Percentiles rank a stretch among this genome's conserved stretches.
These are phyloP conservation scores for Podospora sp. DNA, from an alignment of 495 filamentous ascomycete species.

Conservation along the genomic window DNA sequence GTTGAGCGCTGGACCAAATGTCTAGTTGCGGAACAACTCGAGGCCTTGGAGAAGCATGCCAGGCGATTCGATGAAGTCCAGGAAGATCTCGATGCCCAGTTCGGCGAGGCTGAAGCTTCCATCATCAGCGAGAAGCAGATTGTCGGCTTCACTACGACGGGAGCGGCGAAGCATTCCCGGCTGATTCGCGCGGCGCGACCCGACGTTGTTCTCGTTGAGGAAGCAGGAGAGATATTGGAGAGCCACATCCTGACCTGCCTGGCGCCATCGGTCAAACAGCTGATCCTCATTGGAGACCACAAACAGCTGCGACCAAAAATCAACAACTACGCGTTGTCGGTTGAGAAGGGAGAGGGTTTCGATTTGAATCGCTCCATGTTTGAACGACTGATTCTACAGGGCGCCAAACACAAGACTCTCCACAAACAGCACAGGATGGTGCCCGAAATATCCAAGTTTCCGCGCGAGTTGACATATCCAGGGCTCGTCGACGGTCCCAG, in stretches of 20 bases:
- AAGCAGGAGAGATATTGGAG: constrained; percentile 80
- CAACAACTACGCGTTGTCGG: constrained; percentile 63
- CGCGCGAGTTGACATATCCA: constrained; percentile 65
- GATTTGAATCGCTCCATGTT: constrained; percentile 74
- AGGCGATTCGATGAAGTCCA: constrained; percentile 49
- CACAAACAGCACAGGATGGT: constrained; percentile 70
- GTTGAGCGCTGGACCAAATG: constrained; percentile 51
- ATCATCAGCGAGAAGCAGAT: constrained; percentile 61
- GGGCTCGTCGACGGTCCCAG: constrained; percentile 59
- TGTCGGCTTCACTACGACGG: constrained; percentile 77
- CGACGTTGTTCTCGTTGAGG: constrained; percentile 68
- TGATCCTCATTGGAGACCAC: constrained; percentile 78
- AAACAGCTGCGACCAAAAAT: constrained; percentile 74
- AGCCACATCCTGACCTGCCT: constrained; percentile 68
- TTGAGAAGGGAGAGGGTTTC: constrained; percentile 69
- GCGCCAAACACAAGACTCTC: constrained; percentile 58
- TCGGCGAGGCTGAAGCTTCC: constrained; percentile 47
- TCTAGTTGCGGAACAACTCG: constrained; percentile 54
- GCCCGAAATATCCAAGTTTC: constrained; percentile 66
- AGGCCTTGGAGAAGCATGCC: constrained; percentile 39
- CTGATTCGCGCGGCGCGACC: constrained; percentile 55
- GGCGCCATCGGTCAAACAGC: constrained; percentile 60
- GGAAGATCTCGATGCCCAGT: constrained; percentile 41
- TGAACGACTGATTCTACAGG: constrained; percentile 64
- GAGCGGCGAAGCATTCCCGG: constrained; percentile 63